These are phyloP conservation scores for Citrus mangshanensis DNA, from an alignment of 345 rosid genomes.

Conservation along the genomic window DNA sequence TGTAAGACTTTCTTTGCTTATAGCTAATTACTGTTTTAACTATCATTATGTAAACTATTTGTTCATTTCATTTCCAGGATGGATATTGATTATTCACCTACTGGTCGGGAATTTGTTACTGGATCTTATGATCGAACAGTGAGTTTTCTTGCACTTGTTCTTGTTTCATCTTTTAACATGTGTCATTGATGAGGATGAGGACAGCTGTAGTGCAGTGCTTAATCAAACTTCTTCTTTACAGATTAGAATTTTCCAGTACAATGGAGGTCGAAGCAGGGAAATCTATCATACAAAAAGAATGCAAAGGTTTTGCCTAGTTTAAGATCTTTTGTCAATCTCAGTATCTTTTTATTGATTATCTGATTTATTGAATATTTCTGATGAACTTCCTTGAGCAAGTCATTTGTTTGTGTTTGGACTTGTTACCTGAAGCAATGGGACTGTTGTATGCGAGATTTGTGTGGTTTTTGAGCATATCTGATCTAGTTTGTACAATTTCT, in stretches of 20 bases:
- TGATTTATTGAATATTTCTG: neutral
- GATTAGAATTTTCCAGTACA: constrained; percentile 84
- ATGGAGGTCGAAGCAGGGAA: constrained; percentile 91
- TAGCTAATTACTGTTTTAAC: neutral
- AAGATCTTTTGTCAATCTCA: neutral
- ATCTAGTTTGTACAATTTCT: neutral
- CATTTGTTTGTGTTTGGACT: neutral
- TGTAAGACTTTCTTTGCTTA: constrained; percentile 49
- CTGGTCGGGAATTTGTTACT: constrained; percentile 97
- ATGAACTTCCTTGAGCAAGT: neutral
- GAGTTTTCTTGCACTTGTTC: constrained; percentile 22
- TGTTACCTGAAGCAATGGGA: neutral
- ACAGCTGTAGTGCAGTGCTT: constrained; percentile 2
- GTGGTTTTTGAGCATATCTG: neutral
- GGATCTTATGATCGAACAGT: constrained; percentile 98
- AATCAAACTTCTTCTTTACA: constrained; percentile 22
- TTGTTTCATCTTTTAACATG: neutral
- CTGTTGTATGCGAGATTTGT: neutral
- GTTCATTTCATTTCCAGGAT: constrained; percentile 45
- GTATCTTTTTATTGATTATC: neutral
- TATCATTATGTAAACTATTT: neutral
- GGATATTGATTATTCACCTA: constrained; percentile 97
- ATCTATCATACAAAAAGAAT: constrained; percentile 96
- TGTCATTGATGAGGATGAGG: neutral
- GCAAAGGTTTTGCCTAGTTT: constrained; percentile 63